Base-by-base conservation (phyloP, 2,329 filamentous ascomycete species). In the Aspergillus costaricaensis region DNA sequence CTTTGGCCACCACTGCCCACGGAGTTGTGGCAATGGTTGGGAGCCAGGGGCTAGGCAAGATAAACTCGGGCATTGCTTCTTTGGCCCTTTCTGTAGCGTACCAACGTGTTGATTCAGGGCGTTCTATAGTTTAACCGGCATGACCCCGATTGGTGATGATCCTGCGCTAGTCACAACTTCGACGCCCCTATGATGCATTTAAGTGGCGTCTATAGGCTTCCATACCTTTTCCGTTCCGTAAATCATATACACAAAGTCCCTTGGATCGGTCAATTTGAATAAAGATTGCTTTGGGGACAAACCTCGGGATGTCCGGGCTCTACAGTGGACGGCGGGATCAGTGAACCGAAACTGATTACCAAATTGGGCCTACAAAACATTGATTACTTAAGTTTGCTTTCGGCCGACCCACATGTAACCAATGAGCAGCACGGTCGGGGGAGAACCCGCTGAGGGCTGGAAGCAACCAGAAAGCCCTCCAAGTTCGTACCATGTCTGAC, bases 401-500 rank as follows among this genome's bases (percentile, higher is more conserved):
- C 41, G 19, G 41, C 41, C 41, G 41, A 12, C 19, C 41, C 19
- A 23, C 41, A 23, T 44, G 41, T 21, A 44, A 21, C 19, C 41
- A 44, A 44, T 44, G 14, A 23, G 41, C 41, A 44, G 41, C 41
- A 44, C 19, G 41, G 10, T 14, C 19, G 21, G 19, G 19, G 5
- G 41, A 19, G 39, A 17, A 4, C 19, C 7, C 17, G 23, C 23
- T 8, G 4, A 32, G 19, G 38, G 23, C 8, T 23, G 55, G 62
- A 60, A 64, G 50, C 48, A 32, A 56, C 60, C 52, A 64, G 60
- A 64, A 64, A 5, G 32, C 2, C 32, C 32, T 36, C 32, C 32
- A 14, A 14, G 32, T 36, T 36, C 12, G 32, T 36, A 36, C 32
- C 32, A 36, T 36, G 32, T 36, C 10, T 36, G 32, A 43, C n/a